Percentiles rank a stretch among this genome's conserved stretches.
phyloP scores from a whole-genome alignment of 306 rosid genomes.

The Pueraria montana region DNA sequence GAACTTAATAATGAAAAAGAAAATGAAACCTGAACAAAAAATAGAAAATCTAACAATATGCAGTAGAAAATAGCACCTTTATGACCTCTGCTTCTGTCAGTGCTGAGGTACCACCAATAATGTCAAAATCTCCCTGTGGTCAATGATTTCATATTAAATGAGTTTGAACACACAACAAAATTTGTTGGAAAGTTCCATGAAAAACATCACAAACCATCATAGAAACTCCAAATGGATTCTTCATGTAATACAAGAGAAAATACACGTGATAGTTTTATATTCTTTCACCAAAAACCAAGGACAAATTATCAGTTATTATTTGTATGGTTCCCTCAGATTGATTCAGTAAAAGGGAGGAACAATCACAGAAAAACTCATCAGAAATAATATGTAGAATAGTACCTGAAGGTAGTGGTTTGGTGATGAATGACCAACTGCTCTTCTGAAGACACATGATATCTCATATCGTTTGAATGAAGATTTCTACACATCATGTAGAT shows the following conservation, averaged over 20 bases:
- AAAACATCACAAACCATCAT: constrained; percentile 41
- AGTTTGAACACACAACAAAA: constrained; percentile 24
- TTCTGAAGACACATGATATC: constrained; percentile 82
- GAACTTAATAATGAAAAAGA: constrained; percentile 12
- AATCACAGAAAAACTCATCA: constrained; percentile 4
- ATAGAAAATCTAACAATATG: constrained; percentile 30
- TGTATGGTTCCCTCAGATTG: background rate
- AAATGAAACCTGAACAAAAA: constrained; percentile 30
- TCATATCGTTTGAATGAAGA: constrained; percentile 91
- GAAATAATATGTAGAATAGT: constrained; percentile 39
- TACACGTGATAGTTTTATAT: constrained; percentile 17
- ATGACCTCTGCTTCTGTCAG: constrained; percentile 93
- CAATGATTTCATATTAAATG: constrained; percentile 42
- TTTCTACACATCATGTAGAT: constrained; percentile 66
- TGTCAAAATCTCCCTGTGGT: constrained; percentile 93
- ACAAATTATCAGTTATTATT: constrained; percentile 8
- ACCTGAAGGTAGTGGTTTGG: constrained; percentile 98
- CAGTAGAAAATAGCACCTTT: constrained; percentile 67
- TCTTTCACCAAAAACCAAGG: constrained; percentile 31
- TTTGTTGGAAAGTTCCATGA: constrained; percentile 32
- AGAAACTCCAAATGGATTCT: constrained; percentile 34
- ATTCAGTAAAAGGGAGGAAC: constrained; percentile 22
- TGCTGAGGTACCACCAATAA: constrained; percentile 86
- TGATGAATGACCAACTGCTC: constrained; percentile 93
- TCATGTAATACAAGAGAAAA: constrained; percentile 32